These are phyloP conservation scores for Penicillium sclerotigenum DNA, from an alignment of 2,329 filamentous ascomycete genomes.

Conservation along the genomic window DNA sequence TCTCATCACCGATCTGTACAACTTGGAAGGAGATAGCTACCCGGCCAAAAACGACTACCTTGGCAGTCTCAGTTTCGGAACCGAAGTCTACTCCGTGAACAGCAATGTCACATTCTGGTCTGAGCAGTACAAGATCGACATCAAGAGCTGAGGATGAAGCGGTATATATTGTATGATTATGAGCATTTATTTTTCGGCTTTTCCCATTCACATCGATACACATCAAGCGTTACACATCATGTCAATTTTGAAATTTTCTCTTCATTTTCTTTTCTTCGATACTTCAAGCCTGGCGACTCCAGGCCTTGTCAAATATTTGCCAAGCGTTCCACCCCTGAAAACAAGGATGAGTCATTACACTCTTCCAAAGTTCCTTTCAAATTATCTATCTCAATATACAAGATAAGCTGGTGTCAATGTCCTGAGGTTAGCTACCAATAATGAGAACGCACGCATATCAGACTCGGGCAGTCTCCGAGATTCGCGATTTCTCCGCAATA, in stretches of 20 bases:
- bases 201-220: not conserved
- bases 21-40: slow-evolving; percentile 33
- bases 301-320: no score
- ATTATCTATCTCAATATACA: not conserved
- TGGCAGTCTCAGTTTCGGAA: slow-evolving; percentile 53
- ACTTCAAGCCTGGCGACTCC: not conserved
- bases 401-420: not conserved
- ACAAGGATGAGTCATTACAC: not conserved
- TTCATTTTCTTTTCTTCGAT: not conserved
- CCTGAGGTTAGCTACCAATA: no score
- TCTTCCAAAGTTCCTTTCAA: not conserved
- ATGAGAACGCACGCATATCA: not conserved
- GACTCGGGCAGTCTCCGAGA: not conserved
- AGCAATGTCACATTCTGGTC: slow-evolving; percentile 52
- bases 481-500: not conserved
- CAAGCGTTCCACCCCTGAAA: not conserved
- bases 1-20: slow-evolving; percentile 44
- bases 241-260: not conserved
- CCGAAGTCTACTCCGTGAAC: slow-evolving; percentile 48
- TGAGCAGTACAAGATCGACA: slow-evolving; percentile 30
- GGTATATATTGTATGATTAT: slow-evolving; percentile 4
- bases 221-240: slow-evolving; percentile 4
- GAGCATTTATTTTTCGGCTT: not conserved
- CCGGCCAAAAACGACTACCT: slow-evolving; percentile 47
- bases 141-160: slow-evolving; percentile 15